Conservation (phyloP, 2,329 filamentous ascomycete genomes). For the Myriosclerotinia duriaeana region DNA sequence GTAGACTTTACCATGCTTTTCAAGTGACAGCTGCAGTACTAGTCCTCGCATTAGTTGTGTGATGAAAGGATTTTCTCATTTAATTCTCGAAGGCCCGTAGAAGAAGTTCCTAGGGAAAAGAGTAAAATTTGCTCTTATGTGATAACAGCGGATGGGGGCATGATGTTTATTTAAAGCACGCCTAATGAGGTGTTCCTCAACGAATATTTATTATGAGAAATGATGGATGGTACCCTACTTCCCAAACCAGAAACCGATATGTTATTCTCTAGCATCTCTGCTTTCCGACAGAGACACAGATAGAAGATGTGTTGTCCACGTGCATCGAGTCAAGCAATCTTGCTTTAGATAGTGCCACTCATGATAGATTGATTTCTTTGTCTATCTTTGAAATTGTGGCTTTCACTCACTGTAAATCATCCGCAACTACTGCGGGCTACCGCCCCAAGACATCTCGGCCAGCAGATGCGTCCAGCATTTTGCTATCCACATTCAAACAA, state of each 20-base stretch:
- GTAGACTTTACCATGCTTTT: conserved; percentile 34
- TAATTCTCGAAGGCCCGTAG: conserved; percentile 46
- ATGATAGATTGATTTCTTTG: conserved; percentile 46
- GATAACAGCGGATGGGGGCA: conserved; percentile 36
- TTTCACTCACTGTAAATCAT: conserved; percentile 36
- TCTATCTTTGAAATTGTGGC: conserved; percentile 43
- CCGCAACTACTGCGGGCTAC: conserved; percentile 52
- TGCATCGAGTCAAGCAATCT: conserved; percentile 55
- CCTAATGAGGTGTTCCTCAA: not conserved
- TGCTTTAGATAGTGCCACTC: conserved; percentile 31
- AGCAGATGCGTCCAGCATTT: conserved; percentile 36
- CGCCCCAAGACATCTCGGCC: conserved; percentile 40
- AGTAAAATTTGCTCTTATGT: conserved; percentile 29
- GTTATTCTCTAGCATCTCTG: conserved; percentile 4
- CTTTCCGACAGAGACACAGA: conserved; percentile 20
- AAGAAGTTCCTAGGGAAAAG: conserved; percentile 37
- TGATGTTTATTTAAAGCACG: conserved; percentile 28
- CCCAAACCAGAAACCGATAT: conserved; percentile 23
- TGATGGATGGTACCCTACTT: conserved; percentile 17
- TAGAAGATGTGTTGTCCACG: conserved; percentile 44
- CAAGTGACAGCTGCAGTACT: conserved; percentile 45
- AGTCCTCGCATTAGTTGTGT: conserved; percentile 41
- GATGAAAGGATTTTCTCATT: conserved; percentile 36
- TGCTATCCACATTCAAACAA: conserved; percentile 39
- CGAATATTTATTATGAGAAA: conserved; percentile 17